Evolutionary conservation across 768 basidiomycete genomes (phyloP).

Genomic region (Pleurotus sapidus): DNA sequence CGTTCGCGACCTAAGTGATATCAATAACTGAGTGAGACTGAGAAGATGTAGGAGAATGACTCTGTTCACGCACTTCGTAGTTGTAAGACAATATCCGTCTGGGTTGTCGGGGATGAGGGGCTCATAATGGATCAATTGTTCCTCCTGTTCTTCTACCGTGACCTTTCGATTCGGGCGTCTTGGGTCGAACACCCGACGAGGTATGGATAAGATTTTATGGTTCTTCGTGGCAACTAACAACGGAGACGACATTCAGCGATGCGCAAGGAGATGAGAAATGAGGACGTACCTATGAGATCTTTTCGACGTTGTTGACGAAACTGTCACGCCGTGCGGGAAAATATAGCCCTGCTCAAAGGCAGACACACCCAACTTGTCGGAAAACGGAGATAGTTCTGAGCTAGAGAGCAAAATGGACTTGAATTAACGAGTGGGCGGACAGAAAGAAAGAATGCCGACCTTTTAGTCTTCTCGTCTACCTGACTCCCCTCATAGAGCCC

Average conservation of each 20-base stretch:
- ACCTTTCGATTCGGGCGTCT: conserved; percentile 76
- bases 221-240: conserved; percentile 66
- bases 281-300: conserved; percentile 73
- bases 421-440: background rate
- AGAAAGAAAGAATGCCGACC: conserved; percentile 40
- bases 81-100: conserved; percentile 45
- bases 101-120: conserved; percentile 72
- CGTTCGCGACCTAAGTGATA: conserved; percentile 57
- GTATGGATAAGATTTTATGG: conserved; percentile 70
- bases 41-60: background rate
- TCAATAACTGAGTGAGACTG: background rate
- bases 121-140: conserved; percentile 84
- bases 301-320: conserved; percentile 78
- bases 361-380: conserved; percentile 52
- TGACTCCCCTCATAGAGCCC: conserved; percentile 83
- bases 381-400: conserved; percentile 43
- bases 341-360: conserved; percentile 68
- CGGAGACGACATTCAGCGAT: background rate
- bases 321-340: conserved; percentile 71
- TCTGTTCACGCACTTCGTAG: conserved; percentile 25
- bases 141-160: conserved; percentile 77
- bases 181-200: conserved; percentile 77
- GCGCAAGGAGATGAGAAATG: background rate
- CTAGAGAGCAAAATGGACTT: conserved; percentile 19
- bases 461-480: conserved; percentile 71